Conservation (phyloP, 768 basidiomycete species). For the Mycena filopes region DNA sequence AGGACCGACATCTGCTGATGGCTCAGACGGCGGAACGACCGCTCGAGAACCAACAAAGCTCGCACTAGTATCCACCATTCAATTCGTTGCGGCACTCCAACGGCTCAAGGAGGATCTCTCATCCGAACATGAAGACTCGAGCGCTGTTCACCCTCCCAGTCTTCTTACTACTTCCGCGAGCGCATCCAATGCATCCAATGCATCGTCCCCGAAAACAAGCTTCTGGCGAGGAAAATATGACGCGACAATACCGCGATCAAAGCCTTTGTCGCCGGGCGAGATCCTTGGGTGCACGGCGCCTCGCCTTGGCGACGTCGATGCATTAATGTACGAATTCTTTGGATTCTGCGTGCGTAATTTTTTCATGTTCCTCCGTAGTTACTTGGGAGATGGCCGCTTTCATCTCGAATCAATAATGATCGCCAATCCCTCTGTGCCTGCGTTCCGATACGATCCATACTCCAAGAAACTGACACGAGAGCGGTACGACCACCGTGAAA, state of each 20-base stretch:
- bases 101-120: slow-evolving; percentile 84
- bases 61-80: slow-evolving; percentile 96
- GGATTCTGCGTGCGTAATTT: slow-evolving; percentile 2
- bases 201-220: slow-evolving; percentile 29
- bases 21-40: background rate
- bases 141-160: slow-evolving; percentile 29
- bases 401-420: slow-evolving; percentile 99
- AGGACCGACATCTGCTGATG: slow-evolving; percentile 40
- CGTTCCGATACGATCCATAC: slow-evolving; percentile 98
- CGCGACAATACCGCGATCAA: slow-evolving; percentile 81
- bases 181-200: background rate
- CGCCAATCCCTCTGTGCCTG: slow-evolving; percentile 94
- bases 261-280: slow-evolving; percentile 96
- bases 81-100: slow-evolving; percentile 95
- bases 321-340: slow-evolving; percentile 78
- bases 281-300: slow-evolving; percentile 98
- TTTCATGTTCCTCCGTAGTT: slow-evolving; percentile 58
- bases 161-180: slow-evolving; percentile 2
- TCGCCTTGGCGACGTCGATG: slow-evolving; percentile 79
- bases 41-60: slow-evolving; percentile 67
- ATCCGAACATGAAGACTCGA: slow-evolving; percentile 44
- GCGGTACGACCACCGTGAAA: slow-evolving; percentile 88
- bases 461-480: slow-evolving; percentile 97
- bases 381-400: slow-evolving; percentile 97
- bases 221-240: slow-evolving; percentile 77